Conservation (phyloP, 1,139 yeast species). For the Neolecta irregularis region DNA sequence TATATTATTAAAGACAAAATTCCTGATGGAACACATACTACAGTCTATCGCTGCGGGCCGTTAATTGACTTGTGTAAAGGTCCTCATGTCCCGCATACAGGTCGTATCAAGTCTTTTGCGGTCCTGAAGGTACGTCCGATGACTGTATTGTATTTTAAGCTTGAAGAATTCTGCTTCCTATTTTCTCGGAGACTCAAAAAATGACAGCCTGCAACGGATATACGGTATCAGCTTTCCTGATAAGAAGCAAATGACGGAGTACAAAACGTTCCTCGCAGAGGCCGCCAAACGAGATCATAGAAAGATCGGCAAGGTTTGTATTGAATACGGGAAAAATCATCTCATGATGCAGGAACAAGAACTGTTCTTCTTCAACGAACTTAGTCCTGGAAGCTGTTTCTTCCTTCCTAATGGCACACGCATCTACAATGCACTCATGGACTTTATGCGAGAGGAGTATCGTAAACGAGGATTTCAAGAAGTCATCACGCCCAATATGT, state of each 20-base stretch:
- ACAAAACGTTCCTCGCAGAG: constrained; percentile 85
- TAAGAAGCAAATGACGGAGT: constrained; percentile 90
- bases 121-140: constrained; percentile 39
- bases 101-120: constrained; percentile 87
- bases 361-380: constrained; percentile 81
- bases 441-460: constrained; percentile 75
- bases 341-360: constrained; percentile 50
- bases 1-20: constrained; percentile 72
- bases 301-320: constrained; percentile 52
- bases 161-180: constrained; percentile 72
- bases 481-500: constrained; percentile 84
- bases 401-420: constrained; percentile 86
- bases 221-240: constrained; percentile 99
- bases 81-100: constrained; percentile 97
- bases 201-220: constrained; percentile 92
- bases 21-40: constrained; percentile 91
- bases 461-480: constrained; percentile 75
- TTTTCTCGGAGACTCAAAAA: constrained; percentile 82
- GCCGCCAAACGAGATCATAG: constrained; percentile 97
- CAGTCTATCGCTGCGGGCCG: constrained; percentile 97
- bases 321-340: not conserved
- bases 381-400: constrained; percentile 85
- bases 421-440: constrained; percentile 59
- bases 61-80: constrained; percentile 95
- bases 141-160: not conserved